Evolutionary conservation across 2,329 filamentous ascomycete genomes (phyloP).

Genomic region (Fusarium sp.): DNA sequence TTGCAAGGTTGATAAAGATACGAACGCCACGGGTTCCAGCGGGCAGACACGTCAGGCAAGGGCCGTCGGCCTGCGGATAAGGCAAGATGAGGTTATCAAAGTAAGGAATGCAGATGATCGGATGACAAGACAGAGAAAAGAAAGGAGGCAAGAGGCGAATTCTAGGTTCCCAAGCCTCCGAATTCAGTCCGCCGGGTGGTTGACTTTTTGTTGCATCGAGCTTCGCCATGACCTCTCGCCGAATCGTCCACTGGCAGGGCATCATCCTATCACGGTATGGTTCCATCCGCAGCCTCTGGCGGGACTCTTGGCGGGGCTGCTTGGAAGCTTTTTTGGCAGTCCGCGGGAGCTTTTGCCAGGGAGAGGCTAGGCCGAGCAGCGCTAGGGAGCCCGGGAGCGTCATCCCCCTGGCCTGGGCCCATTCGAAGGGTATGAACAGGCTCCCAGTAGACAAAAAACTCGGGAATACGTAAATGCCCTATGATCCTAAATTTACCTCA

Average conservation of each 20-base stretch:
- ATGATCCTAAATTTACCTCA: too few species aligned
- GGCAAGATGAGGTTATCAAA: constrained; percentile 29
- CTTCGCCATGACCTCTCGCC: constrained; percentile 37
- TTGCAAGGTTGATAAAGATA: constrained; percentile 39
- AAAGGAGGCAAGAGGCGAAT: constrained; percentile 30
- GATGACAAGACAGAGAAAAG: constrained; percentile 24
- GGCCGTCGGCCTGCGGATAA: constrained; percentile 4
- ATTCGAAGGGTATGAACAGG: constrained; percentile 8
- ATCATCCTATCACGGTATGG: constrained; percentile 14
- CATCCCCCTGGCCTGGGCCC: constrained; percentile 20
- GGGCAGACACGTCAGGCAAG: constrained; percentile 34
- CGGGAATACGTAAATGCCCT: too few species aligned
- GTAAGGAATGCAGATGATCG: constrained; percentile 43
- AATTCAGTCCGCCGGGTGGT: constrained; percentile 34
- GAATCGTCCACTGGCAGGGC: constrained; percentile 30
- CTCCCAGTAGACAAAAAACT: neutral
- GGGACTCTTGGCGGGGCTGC: constrained; percentile 32
- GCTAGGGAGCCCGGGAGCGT: constrained; percentile 33
- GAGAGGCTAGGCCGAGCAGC: constrained; percentile 27
- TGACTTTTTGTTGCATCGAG: constrained; percentile 41
- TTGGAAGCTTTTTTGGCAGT: constrained; percentile 27
- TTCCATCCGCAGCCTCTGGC: constrained; percentile 26
- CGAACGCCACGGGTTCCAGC: constrained; percentile 39
- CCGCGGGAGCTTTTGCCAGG: constrained; percentile 23
- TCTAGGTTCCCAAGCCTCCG: constrained; percentile 26